Conservation (phyloP, 2,329 filamentous ascomycete species). For the Scolecobasidium constrictum region DNA sequence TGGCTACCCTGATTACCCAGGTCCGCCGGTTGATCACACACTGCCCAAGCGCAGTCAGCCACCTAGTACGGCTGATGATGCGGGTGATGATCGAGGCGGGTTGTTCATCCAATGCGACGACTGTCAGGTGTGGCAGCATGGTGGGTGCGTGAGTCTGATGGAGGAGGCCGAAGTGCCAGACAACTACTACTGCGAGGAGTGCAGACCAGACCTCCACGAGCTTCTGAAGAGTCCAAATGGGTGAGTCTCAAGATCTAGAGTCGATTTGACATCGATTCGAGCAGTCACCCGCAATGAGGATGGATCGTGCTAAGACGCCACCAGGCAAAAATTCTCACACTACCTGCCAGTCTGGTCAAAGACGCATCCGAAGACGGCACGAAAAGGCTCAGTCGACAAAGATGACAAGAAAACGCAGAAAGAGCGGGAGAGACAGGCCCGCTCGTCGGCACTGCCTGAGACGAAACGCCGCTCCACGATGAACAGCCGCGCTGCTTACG, state of each 20-base stretch:
- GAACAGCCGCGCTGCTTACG: constrained; percentile 93
- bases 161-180: constrained; percentile 88
- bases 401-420: constrained; percentile 41
- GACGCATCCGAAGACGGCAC: constrained; percentile 40
- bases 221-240: constrained; percentile 72
- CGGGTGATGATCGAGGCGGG: constrained; percentile 78
- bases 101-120: constrained; percentile 97
- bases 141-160: constrained; percentile 93
- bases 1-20: constrained; percentile 88
- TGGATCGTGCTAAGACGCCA: background rate
- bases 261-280: too few relatives aligned
- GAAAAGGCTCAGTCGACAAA: constrained; percentile 56
- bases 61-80: constrained; percentile 27
- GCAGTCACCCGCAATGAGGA: too few relatives aligned
- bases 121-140: constrained; percentile 98
- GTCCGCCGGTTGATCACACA: constrained; percentile 48
- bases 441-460: constrained; percentile 41
- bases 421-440: constrained; percentile 35
- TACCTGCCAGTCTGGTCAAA: constrained; percentile 50
- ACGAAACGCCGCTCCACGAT: constrained; percentile 89
- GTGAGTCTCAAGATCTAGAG: constrained; percentile 48
- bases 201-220: constrained; percentile 82
- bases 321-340: constrained; percentile 50
- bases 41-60: constrained; percentile 41
- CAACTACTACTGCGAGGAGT: constrained; percentile 96